Evolutionary conservation across 257 asterid species (phyloP).

Genomic region (Primulina huaijiensis): DNA sequence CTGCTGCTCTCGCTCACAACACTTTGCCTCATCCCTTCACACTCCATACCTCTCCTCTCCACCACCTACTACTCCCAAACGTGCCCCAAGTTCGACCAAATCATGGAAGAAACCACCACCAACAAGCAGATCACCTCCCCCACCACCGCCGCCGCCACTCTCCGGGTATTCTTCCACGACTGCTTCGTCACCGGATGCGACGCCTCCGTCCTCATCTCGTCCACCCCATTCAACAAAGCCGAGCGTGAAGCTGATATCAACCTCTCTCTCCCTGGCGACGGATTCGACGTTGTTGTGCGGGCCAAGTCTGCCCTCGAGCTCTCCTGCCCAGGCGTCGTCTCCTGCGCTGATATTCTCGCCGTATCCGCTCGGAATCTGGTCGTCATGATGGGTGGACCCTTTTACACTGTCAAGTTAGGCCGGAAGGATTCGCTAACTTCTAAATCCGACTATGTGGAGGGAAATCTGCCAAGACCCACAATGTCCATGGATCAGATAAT

Average conservation of each 20-base stretch:
- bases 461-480: constrained; percentile 64
- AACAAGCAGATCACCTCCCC: constrained; percentile 90
- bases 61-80: constrained; percentile 43
- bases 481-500: constrained; percentile 60
- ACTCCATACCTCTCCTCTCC: constrained; percentile 35
- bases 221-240: constrained; percentile 70
- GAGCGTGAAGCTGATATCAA: constrained; percentile 94
- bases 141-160: constrained; percentile 92
- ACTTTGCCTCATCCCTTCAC: constrained; percentile 22
- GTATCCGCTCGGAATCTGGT: constrained; percentile 83
- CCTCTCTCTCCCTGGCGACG: constrained; percentile 96
- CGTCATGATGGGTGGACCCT: constrained; percentile 81
- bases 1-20: background rate
- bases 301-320: constrained; percentile 87
- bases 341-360: constrained; percentile 88
- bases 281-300: constrained; percentile 81
- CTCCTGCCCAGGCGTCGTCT: constrained; percentile 77
- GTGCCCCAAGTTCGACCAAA: constrained; percentile 72
- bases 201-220: constrained; percentile 78
- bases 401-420: constrained; percentile 57
- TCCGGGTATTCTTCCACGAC: constrained; percentile 96
- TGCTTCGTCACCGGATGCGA: constrained; percentile 84
- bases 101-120: constrained; percentile 68
- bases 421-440: constrained; percentile 62
- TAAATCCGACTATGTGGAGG: constrained; percentile 49